Evolutionary conservation across 805 yeast genomes (phyloP).

Genomic region (Deakozyma indianensis): DNA sequence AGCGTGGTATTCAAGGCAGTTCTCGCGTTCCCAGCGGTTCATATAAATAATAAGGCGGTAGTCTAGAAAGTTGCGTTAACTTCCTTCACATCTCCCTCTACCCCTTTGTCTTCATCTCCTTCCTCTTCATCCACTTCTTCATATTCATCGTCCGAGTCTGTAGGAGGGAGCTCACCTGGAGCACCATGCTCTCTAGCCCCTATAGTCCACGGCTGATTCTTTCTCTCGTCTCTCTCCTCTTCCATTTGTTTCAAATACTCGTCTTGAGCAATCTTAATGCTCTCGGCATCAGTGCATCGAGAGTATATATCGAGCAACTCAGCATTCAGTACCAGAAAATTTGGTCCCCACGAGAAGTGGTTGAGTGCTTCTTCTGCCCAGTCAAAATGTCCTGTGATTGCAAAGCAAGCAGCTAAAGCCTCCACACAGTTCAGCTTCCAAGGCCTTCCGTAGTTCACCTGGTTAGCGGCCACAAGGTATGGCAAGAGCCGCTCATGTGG

Average conservation of each 20-base stretch:
- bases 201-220: conserved; percentile 55
- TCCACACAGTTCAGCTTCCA: conserved; percentile 95
- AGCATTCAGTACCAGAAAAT: conserved; percentile 67
- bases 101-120: too few relatives aligned
- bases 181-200: conserved; percentile 57
- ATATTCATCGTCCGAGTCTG: conserved; percentile 15
- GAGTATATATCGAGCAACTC: conserved; percentile 66
- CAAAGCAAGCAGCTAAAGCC: conserved; percentile 93
- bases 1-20: too few relatives aligned
- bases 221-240: conserved; percentile 47
- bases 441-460: conserved; percentile 92
- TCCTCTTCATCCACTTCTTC: conserved; percentile 18
- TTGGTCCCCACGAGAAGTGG: conserved; percentile 89
- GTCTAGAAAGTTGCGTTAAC: too few relatives aligned
- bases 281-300: conserved; percentile 65
- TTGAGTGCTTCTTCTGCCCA: conserved; percentile 71
- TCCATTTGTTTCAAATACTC: conserved; percentile 60
- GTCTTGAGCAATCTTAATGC: conserved; percentile 58
- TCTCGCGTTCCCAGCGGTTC: too few relatives aligned
- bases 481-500: conserved; percentile 76
- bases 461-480: conserved; percentile 88
- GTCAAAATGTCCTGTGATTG: conserved; percentile 79
- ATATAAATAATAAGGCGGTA: too few relatives aligned
- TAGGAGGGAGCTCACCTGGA: conserved; percentile 9
- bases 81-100: too few relatives aligned